Percentiles rank a stretch among this genome's conserved stretches.
Evolutionary conservation across 352 stramenopile genomes (phyloP).

Genomic region (Pythium apleroticum): DNA sequence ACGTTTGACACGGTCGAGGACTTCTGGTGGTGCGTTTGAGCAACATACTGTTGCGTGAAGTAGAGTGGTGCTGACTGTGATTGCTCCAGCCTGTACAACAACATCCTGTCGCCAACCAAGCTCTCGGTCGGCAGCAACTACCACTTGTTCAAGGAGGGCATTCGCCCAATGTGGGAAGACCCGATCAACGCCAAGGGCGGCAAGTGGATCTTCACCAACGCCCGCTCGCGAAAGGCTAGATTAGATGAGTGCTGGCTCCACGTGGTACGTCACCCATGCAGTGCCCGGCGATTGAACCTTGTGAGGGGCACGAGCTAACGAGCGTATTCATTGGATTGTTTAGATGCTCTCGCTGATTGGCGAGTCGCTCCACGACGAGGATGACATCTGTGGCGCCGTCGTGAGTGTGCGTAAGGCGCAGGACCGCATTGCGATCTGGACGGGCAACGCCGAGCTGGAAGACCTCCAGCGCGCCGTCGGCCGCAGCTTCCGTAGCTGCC

Average conservation of each 20-base stretch:
- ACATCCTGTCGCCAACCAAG: constrained; percentile 90
- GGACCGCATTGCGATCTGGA: constrained; percentile 96
- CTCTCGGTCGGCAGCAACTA: constrained; percentile 95
- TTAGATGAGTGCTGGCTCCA: constrained; percentile 96
- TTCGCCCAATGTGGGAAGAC: constrained; percentile 98
- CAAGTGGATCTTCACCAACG: constrained; percentile 97
- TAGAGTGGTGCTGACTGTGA: neutral
- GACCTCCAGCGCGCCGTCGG: constrained; percentile 81
- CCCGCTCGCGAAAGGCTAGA: constrained; percentile 90
- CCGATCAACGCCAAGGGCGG: constrained; percentile 92
- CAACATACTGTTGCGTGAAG: no score
- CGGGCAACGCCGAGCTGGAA: constrained; percentile 68
- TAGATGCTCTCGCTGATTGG: constrained; percentile 95
- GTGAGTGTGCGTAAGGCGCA: constrained; percentile 94
- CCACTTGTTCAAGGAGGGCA: constrained; percentile 96
- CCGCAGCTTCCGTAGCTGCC: constrained; percentile 72
- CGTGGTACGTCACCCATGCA: constrained; percentile 60
- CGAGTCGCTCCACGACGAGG: constrained; percentile 93
- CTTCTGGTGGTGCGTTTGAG: constrained; percentile 92
- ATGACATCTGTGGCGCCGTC: constrained; percentile 95
- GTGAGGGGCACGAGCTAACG: neutral
- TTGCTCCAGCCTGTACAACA: constrained; percentile 88
- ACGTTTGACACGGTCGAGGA: constrained; percentile 95
- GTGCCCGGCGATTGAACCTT: neutral
- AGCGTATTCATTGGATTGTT: neutral